phyloP scores from a whole-genome alignment of 2,329 filamentous ascomycete genomes.

The Trichoderma gracile region DNA sequence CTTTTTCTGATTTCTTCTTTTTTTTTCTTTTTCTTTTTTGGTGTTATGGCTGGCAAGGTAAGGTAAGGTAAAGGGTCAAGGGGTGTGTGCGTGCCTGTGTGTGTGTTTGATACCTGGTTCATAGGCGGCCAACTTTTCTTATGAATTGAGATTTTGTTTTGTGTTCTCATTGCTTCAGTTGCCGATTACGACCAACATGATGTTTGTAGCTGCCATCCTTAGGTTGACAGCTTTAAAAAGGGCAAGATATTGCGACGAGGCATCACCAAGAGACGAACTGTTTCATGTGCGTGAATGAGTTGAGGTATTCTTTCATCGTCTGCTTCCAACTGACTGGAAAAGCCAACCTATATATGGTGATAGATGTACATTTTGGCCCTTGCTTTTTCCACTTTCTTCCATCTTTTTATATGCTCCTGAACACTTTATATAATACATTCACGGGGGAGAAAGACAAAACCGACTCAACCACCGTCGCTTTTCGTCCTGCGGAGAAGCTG shows the following conservation, averaged over 20 bases:
- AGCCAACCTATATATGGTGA: slow-evolving; percentile 14
- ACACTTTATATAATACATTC: slow-evolving; percentile 25
- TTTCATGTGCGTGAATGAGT: slow-evolving; percentile 26
- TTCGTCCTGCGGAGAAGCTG: not conserved
- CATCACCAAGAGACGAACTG: not conserved
- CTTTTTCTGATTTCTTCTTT: no score
- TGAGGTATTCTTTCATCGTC: slow-evolving; percentile 28
- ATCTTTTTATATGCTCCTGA: not conserved
- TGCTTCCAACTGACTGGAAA: slow-evolving; percentile 9
- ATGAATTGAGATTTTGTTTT: not conserved
- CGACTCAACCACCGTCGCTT: not conserved
- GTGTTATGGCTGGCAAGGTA: slow-evolving; percentile 10
- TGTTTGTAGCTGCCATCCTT: not conserved
- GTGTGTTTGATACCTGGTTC: slow-evolving; percentile 22
- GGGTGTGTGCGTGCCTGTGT: no score
- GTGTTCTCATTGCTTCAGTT: no score
- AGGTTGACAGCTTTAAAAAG: not conserved
- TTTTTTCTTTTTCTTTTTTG: not conserved
- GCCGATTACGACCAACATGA: not conserved
- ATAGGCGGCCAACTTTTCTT: slow-evolving; percentile 4
- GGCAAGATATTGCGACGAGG: no score
- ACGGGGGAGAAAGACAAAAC: slow-evolving; percentile 3
- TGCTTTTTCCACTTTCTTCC: not conserved
- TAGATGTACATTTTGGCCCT: slow-evolving; percentile 19
- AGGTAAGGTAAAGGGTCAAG: not conserved